phyloP scores from a whole-genome alignment of 768 basidiomycete genomes.

The Termitomyces sp. region DNA sequence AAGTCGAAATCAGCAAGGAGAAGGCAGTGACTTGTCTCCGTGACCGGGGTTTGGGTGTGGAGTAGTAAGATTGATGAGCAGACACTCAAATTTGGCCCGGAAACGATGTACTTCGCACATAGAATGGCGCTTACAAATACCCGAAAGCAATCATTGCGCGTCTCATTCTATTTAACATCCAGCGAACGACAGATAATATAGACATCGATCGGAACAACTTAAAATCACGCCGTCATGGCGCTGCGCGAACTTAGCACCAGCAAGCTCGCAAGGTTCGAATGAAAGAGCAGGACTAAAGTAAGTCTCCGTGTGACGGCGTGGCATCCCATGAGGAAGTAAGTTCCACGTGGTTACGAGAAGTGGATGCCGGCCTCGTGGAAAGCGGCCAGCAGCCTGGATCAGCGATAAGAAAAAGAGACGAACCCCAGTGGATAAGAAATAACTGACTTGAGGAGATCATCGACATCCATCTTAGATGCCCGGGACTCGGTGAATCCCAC shows the following conservation, averaged over 20 bases:
- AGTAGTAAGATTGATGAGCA: background rate
- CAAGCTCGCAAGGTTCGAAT: background rate
- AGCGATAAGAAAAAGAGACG: background rate
- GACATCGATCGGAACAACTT: background rate
- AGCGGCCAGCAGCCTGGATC: constrained; percentile 57
- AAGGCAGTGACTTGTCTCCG: background rate
- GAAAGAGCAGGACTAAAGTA: background rate
- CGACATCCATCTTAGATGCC: constrained; percentile 90
- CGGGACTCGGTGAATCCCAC: constrained; percentile 72
- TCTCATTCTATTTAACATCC: constrained; percentile 4
- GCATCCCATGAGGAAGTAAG: background rate
- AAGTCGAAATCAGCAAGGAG: background rate
- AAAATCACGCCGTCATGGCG: background rate
- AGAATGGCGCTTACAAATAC: background rate
- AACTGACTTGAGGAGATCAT: constrained; percentile 83
- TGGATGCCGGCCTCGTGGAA: constrained; percentile 75
- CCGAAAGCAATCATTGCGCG: background rate
- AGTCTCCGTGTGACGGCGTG: background rate
- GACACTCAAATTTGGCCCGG: background rate
- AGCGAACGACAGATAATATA: background rate
- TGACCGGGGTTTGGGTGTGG: too few relatives aligned
- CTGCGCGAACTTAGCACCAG: background rate
- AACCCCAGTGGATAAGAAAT: background rate
- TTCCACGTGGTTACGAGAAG: constrained; percentile 42
- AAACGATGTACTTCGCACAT: background rate